Conservation (phyloP, 2,329 filamentous ascomycete species). For the Emmonsia crescens region DNA sequence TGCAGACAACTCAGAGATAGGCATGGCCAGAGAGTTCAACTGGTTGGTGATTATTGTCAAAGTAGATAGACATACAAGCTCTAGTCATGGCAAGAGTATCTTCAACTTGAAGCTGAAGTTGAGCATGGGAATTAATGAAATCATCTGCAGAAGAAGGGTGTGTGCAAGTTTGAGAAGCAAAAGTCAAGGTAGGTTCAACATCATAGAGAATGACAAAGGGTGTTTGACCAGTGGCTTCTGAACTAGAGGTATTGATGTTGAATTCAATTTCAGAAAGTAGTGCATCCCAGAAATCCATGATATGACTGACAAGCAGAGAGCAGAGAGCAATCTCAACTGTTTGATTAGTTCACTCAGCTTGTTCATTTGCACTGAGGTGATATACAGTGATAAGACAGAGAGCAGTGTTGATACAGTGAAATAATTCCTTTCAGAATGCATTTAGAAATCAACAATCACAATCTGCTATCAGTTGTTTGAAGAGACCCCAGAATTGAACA, state of each 20-base stretch:
- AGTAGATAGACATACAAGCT: background rate
- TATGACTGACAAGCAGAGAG: background rate
- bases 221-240: background rate
- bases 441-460: background rate
- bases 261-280: background rate
- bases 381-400: background rate
- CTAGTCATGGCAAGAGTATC: background rate
- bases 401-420: background rate
- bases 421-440: background rate
- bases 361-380: background rate
- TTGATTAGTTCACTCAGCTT: background rate
- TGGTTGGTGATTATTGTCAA: background rate
- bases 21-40: background rate
- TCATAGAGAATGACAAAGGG: background rate
- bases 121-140: background rate
- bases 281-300: background rate
- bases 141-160: background rate
- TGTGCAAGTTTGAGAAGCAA: background rate
- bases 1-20: background rate
- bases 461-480: background rate
- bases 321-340: background rate
- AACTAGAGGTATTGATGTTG: background rate
- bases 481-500: background rate
- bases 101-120: background rate
- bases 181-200: background rate